phyloP scores from a whole-genome alignment of 108 stramenopile species.

The Stephanodiscus triporus region DNA sequence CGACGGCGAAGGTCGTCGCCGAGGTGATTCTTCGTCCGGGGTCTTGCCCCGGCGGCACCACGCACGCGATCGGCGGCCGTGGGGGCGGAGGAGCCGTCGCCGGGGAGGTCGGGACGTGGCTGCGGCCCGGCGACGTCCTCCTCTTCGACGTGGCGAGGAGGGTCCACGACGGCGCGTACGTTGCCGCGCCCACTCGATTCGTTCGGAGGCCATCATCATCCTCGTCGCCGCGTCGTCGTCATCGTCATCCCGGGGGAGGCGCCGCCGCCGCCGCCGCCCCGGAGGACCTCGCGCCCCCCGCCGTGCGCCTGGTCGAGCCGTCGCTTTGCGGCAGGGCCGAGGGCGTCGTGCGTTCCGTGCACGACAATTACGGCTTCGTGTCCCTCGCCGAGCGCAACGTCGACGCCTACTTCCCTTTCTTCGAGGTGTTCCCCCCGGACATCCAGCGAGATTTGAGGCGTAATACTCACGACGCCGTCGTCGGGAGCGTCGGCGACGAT shows the following conservation, averaged over 20 bases:
- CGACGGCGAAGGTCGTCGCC: constrained; percentile 19
- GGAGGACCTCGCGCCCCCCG: neutral
- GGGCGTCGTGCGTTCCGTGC: constrained; percentile 65
- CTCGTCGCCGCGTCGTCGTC: constrained; percentile 3
- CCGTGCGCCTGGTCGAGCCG: constrained; percentile 51
- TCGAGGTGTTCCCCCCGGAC: constrained; percentile 70
- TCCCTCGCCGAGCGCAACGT: constrained; percentile 72
- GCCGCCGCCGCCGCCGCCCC: neutral
- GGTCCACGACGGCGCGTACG: constrained; percentile 61
- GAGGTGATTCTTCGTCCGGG: constrained; percentile 56
- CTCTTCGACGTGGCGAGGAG: constrained; percentile 76
- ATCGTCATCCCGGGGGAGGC: constrained; percentile 11
- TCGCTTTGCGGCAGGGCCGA: constrained; percentile 67
- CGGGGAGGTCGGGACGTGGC: constrained; percentile 46
- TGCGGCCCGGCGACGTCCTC: constrained; percentile 67
- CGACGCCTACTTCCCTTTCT: constrained; percentile 75
- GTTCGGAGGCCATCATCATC: constrained; percentile 8
- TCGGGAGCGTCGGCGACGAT: neutral
- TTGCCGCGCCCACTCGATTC: constrained; percentile 64
- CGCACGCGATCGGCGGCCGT: constrained; percentile 41
- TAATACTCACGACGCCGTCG: constrained; percentile 4
- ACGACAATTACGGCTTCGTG: constrained; percentile 79
- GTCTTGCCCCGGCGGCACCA: constrained; percentile 69
- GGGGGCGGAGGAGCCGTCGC: constrained; percentile 33
- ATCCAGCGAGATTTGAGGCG: constrained; percentile 60